These are phyloP conservation scores for Mycena belliarum DNA, from an alignment of 768 basidiomycete genomes.

Conservation along the genomic window DNA sequence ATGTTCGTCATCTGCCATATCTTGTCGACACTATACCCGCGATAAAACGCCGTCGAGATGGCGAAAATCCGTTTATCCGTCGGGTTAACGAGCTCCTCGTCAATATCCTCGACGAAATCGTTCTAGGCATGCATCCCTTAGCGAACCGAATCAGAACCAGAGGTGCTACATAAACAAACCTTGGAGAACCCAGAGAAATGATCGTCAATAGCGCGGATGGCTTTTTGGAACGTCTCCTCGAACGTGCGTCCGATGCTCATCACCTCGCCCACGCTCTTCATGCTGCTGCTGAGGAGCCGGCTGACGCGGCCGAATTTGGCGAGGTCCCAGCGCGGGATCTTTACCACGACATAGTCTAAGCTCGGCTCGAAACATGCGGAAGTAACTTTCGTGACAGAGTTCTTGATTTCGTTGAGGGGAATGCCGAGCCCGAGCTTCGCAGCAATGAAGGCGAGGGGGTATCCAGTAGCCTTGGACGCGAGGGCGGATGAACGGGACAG, in stretches of 20 bases:
- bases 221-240: slow-evolving; percentile 98
- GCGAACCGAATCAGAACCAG: neutral
- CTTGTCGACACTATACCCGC: slow-evolving; percentile 92
- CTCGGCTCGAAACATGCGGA: slow-evolving; percentile 98
- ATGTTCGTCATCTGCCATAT: slow-evolving; percentile 98
- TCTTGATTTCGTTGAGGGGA: slow-evolving; percentile 96
- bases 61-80: slow-evolving; percentile 98
- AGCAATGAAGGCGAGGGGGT: slow-evolving; percentile 97
- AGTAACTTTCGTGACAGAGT: slow-evolving; percentile 95
- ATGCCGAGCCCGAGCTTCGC: slow-evolving; percentile 97
- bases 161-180: slow-evolving; percentile 39
- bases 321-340: slow-evolving; percentile 98
- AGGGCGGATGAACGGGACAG: slow-evolving; percentile 96
- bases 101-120: slow-evolving; percentile 85
- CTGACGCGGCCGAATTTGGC: slow-evolving; percentile 98
- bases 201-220: slow-evolving; percentile 95
- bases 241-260: slow-evolving; percentile 99
- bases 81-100: slow-evolving; percentile 90
- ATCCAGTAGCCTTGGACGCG: slow-evolving; percentile 97
- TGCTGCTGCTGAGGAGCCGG: slow-evolving; percentile 86
- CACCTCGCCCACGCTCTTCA: slow-evolving; percentile 99
- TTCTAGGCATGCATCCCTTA: slow-evolving; percentile 52
- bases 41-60: slow-evolving; percentile 90
- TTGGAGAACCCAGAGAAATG: slow-evolving; percentile 91
- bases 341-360: slow-evolving; percentile 96